Evolutionary conservation across 306 rosid genomes (phyloP).

Genomic region (Prosopis cineraria): DNA sequence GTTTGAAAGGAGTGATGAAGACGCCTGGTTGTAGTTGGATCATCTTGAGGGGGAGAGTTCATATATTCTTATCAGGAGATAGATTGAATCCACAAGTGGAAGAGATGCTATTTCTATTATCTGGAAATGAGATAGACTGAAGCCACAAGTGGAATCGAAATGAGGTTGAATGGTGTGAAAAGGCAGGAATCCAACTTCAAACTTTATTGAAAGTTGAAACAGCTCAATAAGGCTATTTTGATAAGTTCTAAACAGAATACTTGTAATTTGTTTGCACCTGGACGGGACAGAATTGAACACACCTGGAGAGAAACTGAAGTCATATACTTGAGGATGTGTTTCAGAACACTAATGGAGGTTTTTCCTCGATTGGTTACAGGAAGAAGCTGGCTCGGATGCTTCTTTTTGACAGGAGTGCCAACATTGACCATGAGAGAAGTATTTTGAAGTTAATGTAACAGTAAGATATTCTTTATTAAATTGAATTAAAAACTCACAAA

Average conservation of each 20-base stretch:
- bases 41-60: slow-evolving; percentile 43
- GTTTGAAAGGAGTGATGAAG: slow-evolving; percentile 67
- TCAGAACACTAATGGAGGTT: neutral
- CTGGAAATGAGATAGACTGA: slow-evolving; percentile 30
- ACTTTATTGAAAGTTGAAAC: neutral
- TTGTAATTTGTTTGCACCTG: neutral
- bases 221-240: neutral
- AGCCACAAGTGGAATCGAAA: slow-evolving; percentile 48
- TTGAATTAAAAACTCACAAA: too few species aligned
- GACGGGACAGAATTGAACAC: too few species aligned
- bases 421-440: slow-evolving; percentile 78
- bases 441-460: slow-evolving; percentile 40
- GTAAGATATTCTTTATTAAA: neutral
- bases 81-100: slow-evolving; percentile 38
- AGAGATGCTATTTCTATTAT: slow-evolving; percentile 32
- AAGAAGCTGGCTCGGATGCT: slow-evolving; percentile 88
- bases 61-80: slow-evolving; percentile 57
- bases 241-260: neutral
- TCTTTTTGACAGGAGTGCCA: slow-evolving; percentile 86
- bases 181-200: neutral
- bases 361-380: slow-evolving; percentile 37
- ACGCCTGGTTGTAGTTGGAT: slow-evolving; percentile 85
- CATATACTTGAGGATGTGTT: neutral
- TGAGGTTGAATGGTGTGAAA: slow-evolving; percentile 63
- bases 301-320: neutral